A percentile compares a stretch with the other conserved stretches of the same genome.
Conservation (phyloP, 495 filamentous ascomycete species). For the Xylaria castorea region DNA sequence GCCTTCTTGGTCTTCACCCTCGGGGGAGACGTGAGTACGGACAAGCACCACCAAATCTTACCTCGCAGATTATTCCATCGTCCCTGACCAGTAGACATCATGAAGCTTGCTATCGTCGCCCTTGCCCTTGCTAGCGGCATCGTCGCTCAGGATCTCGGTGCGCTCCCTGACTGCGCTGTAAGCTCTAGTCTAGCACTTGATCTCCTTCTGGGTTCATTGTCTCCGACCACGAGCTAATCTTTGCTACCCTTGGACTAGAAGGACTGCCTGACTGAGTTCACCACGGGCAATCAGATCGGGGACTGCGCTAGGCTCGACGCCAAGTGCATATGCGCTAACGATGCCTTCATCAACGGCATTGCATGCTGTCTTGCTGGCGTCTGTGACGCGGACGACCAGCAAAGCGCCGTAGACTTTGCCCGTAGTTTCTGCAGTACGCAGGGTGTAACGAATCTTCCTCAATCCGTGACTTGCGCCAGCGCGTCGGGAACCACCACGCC, state of each 20-base stretch:
- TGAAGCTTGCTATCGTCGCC: conserved; percentile 49
- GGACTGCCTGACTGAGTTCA: conserved; percentile 59
- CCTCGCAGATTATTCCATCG: background rate
- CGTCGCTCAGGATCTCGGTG: conserved; percentile 49
- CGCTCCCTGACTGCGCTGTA: conserved; percentile 63
- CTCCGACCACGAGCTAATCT: conserved; percentile 8
- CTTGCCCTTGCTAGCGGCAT: conserved; percentile 41
- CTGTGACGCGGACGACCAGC: conserved; percentile 64
- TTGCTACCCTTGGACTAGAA: conserved; percentile 48
- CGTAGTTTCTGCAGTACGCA: conserved; percentile 29
- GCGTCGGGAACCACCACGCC: conserved; percentile 8
- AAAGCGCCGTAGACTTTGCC: conserved; percentile 46
- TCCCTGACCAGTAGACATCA: conserved; percentile 33
- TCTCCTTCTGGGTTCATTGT: background rate
- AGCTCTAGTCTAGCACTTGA: conserved; percentile 33
- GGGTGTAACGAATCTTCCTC: conserved; percentile 24
- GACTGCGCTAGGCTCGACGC: conserved; percentile 63
- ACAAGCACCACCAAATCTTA: background rate
- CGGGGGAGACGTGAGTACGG: background rate
- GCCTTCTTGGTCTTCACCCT: background rate
- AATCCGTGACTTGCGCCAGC: conserved; percentile 26
- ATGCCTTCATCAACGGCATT: conserved; percentile 64
- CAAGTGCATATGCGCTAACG: conserved; percentile 71
- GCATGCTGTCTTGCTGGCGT: conserved; percentile 67
- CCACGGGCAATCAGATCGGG: conserved; percentile 50